Evolutionary conservation across 805 yeast genomes (phyloP), one percentile per base, ranked within the genome.

Genomic region (Priceomyces melissophilus): DNA sequence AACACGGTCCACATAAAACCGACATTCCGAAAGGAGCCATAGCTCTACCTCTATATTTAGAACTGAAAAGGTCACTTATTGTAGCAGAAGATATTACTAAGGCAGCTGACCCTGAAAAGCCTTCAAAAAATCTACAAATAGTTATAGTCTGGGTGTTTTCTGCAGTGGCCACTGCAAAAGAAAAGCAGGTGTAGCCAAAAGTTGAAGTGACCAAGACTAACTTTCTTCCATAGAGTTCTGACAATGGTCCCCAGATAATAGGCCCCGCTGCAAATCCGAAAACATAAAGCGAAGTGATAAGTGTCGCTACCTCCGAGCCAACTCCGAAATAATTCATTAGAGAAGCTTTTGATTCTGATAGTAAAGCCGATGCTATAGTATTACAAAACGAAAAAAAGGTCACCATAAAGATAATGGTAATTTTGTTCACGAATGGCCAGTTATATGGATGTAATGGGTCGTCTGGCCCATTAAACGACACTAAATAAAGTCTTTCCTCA

Each of bases 251-350:
- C 86, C 89, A 87, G 15, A 84, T 54, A 33, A 87, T 67, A 3
- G 96, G 96, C 11, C 96, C 95, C 1, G 84, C 73, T 1, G 95
- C 95, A 59, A 87, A 88, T 10, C 96, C 96, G 20, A 86, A 57
- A 14, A 87, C 95, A 50, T 78, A 87, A 23, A 87, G 69, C 0
- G 95, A 78, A 11, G 84, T 71, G 40, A 84, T 82, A 31, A 88
- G 66, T n/a, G 83, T 75, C 6, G 82, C 81, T 10, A 80, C 88
- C n/a, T 77, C 84, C 3, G 53, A 45, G 31, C 82, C 79, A 34
- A 88, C 78, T 41, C 74, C 75, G 25, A 31, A 38, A 12, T 38
- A 14, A 8, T 38, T 16, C 29, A n/a, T 16, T 8, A 29, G 34
- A 11, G 36, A 12, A 8, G n/a, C 34, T 29, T 9, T 13, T 11